Evolutionary conservation across 192 early-diverging fungal species (phyloP).

Genomic region (Backusella liffmaniae): DNA sequence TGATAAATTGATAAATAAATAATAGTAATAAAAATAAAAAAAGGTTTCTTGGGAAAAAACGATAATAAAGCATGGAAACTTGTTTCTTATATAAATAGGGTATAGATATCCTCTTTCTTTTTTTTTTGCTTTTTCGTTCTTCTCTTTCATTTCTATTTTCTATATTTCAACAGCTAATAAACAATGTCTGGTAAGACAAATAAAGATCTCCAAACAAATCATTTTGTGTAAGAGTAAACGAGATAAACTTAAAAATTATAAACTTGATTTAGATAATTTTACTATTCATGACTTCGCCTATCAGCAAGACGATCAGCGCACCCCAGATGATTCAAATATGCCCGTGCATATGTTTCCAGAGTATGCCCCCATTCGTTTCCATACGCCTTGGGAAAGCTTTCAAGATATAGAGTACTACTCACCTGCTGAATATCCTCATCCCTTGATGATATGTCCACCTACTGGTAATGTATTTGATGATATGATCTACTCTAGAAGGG

Average conservation of each 20-base stretch:
- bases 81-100: background rate
- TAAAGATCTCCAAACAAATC: background rate
- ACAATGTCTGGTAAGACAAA: background rate
- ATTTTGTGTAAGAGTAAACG: constrained; percentile 1
- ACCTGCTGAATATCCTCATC: background rate
- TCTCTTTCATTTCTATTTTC: background rate
- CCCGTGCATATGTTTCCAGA: background rate
- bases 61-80: background rate
- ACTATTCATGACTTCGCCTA: background rate
- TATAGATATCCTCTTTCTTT: background rate
- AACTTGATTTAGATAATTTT: constrained; percentile 1
- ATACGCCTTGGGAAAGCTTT: background rate
- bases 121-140: background rate
- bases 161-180: background rate
- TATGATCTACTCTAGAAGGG: background rate
- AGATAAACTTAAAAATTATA: background rate
- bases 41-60: background rate
- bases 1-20: constrained; percentile 1
- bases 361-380: background rate
- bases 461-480: background rate
- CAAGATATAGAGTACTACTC: background rate
- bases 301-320: background rate
- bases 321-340: background rate
- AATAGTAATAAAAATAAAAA: background rate
- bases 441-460: background rate